Conservation (phyloP, 2,329 filamentous ascomycete genomes). For the Thielaviopsis populi region DNA sequence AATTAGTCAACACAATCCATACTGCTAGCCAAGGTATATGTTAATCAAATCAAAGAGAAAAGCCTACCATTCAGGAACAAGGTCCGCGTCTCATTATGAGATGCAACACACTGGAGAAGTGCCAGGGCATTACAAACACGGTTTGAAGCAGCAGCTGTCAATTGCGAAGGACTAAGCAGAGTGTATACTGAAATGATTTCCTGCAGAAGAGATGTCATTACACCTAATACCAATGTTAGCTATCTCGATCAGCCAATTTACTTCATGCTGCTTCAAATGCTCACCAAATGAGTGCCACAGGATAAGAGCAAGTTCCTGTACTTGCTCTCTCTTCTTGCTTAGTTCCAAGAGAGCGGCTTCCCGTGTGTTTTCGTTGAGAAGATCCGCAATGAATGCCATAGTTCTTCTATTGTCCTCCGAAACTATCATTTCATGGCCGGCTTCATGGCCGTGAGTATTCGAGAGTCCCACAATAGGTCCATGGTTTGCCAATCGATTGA, state of each 20-base stretch:
- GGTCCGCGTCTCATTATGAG: slow-evolving; percentile 88
- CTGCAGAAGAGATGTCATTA: slow-evolving; percentile 94
- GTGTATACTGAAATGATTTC: slow-evolving; percentile 99
- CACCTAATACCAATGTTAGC: slow-evolving; percentile 40
- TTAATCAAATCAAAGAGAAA: not conserved
- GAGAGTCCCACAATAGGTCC: slow-evolving; percentile 25
- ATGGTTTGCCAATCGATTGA: slow-evolving; percentile 56
- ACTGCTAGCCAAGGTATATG: not conserved
- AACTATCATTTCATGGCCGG: slow-evolving; percentile 45
- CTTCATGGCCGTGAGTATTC: slow-evolving; percentile 38
- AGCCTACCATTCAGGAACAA: slow-evolving; percentile 77
- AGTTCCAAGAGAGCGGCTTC: slow-evolving; percentile 87
- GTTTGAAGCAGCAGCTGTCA: slow-evolving; percentile 95
- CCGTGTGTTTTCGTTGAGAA: slow-evolving; percentile 72
- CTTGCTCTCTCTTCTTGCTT: slow-evolving; percentile 97
- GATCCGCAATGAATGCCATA: slow-evolving; percentile 82
- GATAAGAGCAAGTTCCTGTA: slow-evolving; percentile 88
- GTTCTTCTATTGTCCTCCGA: slow-evolving; percentile 86
- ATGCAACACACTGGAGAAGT: slow-evolving; percentile 89
- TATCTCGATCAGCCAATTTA: not conserved
- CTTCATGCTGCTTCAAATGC: slow-evolving; percentile 3
- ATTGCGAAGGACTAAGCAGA: slow-evolving; percentile 85
- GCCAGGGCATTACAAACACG: slow-evolving; percentile 94
- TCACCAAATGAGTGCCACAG: slow-evolving; percentile 95
- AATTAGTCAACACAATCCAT: not conserved